Evolutionary conservation across 2,329 filamentous ascomycete genomes (phyloP).

Genomic region (Biscogniauxia sp.): DNA sequence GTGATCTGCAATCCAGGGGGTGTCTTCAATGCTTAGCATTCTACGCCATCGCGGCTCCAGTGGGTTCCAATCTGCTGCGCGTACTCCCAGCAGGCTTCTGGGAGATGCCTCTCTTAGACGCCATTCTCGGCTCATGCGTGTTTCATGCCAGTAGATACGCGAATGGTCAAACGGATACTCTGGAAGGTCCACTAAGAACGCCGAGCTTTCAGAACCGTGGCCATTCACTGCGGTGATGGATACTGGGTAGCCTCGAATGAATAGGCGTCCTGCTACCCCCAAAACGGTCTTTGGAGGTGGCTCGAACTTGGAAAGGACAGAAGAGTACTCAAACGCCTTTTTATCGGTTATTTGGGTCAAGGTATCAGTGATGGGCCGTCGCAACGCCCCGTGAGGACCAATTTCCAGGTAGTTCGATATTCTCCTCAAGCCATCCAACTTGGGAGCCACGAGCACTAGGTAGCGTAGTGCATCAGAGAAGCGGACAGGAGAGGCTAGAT

Average conservation of each 20-base stretch:
- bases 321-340: constrained; percentile 1
- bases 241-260: constrained; percentile 7
- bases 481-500: constrained; percentile 21
- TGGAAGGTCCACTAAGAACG: constrained; percentile 32
- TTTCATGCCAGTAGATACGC: constrained; percentile 37
- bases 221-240: constrained; percentile 4
- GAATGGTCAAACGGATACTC: constrained; percentile 42
- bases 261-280: constrained; percentile 2
- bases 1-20: constrained; percentile 8
- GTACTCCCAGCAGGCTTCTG: constrained; percentile 27
- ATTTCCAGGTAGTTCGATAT: constrained; percentile 13
- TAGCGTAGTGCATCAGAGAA: constrained; percentile 8
- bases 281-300: background rate
- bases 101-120: constrained; percentile 26
- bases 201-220: background rate
- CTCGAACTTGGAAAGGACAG: background rate
- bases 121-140: constrained; percentile 11
- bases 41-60: constrained; percentile 6
- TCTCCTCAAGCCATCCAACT: too few relatives aligned
- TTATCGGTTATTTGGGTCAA: background rate
- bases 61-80: constrained; percentile 17
- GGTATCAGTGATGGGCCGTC: constrained; percentile 1
- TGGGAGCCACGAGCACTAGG: background rate
- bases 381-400: constrained; percentile 8
- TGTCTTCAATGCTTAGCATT: background rate